Evolutionary conservation across 2,329 filamentous ascomycete genomes (phyloP), one percentile per base, ranked within the genome.

Genomic region (Penicillium sp.): DNA sequence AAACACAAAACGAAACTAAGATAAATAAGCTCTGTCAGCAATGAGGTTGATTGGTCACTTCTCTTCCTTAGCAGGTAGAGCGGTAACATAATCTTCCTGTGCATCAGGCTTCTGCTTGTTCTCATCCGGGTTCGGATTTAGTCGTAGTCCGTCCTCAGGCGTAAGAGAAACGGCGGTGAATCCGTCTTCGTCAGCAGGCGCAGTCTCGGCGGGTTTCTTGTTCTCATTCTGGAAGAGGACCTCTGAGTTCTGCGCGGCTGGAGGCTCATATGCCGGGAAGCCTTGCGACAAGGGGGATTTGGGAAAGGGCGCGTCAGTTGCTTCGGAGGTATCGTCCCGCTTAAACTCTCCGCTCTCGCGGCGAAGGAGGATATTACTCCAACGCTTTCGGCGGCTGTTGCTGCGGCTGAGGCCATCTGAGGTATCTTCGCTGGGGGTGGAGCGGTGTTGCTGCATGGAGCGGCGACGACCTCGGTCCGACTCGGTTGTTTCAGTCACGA

Each of bases 281-380:
- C 69, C 68, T 47, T 65, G 65, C 1, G 72, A 73, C 33, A 74
- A 53, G 4, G 71, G 72, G 4, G 72, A 75, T 31, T 68, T 72
- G 3, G 70, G 65, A 49, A 66, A 72, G 2, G 60, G 45, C 5
- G 29, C 29, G 10, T 72, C 72, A 2, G 50, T 4, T 21, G 50
- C 50, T 6, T 72, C 66, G 10, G 57, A 49, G 10, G 48, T 52
- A 35, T 72, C 69, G 7, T 63, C 62, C 9, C 60, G 61, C 23
- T 66, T 59, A 14, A 46, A 66, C 33, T 75, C 72, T 27, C 67
- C 64, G 25, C 72, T 73, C 11, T 75, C 72, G 9, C 71, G 68
- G 43, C 67, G 67, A 21, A 72, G 62, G 19, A 76, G 55, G 11
- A 75, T 67, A 57, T 72, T 75, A 51, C 74, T 76, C 71, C 70